Evolutionary conservation across 139 green algal species (phyloP).

Genomic region (Volvox africanus): DNA sequence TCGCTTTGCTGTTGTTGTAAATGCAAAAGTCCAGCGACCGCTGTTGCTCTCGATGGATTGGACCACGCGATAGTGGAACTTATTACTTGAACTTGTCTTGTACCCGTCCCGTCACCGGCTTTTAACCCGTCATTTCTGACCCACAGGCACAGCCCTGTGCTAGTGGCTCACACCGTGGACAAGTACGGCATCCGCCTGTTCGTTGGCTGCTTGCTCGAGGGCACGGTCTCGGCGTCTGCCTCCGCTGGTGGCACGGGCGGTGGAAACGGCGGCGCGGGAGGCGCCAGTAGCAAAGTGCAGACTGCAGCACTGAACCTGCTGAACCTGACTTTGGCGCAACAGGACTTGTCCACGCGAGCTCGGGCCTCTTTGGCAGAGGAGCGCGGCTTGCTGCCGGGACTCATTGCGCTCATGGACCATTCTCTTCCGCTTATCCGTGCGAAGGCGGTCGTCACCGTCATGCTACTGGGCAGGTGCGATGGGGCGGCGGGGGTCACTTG

Average conservation of each 20-base stretch:
- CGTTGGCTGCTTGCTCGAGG: slow-evolving; percentile 64
- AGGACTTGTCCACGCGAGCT: slow-evolving; percentile 28
- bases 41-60: too few species aligned
- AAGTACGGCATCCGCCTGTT: slow-evolving; percentile 66
- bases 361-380: slow-evolving; percentile 63
- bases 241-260: not conserved
- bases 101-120: too few species aligned
- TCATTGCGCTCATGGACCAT: slow-evolving; percentile 80
- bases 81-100: too few species aligned
- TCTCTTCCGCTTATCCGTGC: slow-evolving; percentile 70
- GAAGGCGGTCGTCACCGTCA: slow-evolving; percentile 76
- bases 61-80: too few species aligned
- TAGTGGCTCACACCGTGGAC: slow-evolving; percentile 67
- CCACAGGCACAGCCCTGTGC: slow-evolving; percentile 51
- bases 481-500: too few species aligned
- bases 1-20: too few species aligned
- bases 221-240: not conserved
- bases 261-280: slow-evolving; percentile 9
- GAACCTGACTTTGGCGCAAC: slow-evolving; percentile 68
- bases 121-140: not conserved
- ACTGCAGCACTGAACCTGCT: slow-evolving; percentile 82
- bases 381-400: slow-evolving; percentile 60
- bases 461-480: slow-evolving; percentile 69
- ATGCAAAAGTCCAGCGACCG: too few species aligned
- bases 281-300: slow-evolving; percentile 67